A percentile compares a stretch with the other conserved stretches of the same genome.
Conservation (phyloP, 2,329 filamentous ascomycete genomes). For the Sclerotinia nivalis region DNA sequence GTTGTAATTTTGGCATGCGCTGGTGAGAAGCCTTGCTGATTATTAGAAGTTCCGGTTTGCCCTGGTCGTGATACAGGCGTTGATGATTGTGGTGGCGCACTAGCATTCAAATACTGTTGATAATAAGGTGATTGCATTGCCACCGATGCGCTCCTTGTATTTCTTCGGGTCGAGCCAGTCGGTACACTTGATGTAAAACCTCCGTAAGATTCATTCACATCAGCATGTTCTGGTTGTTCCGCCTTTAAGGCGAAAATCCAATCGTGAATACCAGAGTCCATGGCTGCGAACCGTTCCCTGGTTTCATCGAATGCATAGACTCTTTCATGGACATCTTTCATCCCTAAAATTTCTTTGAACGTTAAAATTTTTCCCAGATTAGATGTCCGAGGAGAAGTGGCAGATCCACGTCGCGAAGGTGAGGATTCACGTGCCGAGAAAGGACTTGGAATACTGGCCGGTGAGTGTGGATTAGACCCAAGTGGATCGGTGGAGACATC, state of each 20-base stretch:
- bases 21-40: constrained; percentile 36
- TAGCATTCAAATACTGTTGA: constrained; percentile 59
- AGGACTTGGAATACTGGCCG: constrained; percentile 19
- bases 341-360: constrained; percentile 76
- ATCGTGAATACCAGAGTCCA: constrained; percentile 71
- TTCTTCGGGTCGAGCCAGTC: constrained; percentile 30
- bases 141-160: constrained; percentile 29
- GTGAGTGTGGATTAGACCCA: constrained; percentile 13
- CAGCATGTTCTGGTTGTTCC: constrained; percentile 52
- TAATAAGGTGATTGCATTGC: constrained; percentile 52
- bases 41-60: constrained; percentile 29
- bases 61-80: constrained; percentile 29
- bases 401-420: constrained; percentile 28
- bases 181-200: constrained; percentile 27
- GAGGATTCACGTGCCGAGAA: constrained; percentile 24
- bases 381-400: constrained; percentile 19
- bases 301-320: constrained; percentile 74
- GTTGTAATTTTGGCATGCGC: constrained; percentile 36
- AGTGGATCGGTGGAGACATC: constrained; percentile 26
- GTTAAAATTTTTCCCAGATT: constrained; percentile 28
- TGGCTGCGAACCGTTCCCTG: constrained; percentile 66
- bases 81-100: constrained; percentile 37
- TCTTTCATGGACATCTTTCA: constrained; percentile 65
- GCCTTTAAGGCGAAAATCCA: constrained; percentile 54
- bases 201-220: constrained; percentile 37